Base-by-base conservation (phyloP, 306 rosid genomes). In the Pachyrhizus erosus region DNA sequence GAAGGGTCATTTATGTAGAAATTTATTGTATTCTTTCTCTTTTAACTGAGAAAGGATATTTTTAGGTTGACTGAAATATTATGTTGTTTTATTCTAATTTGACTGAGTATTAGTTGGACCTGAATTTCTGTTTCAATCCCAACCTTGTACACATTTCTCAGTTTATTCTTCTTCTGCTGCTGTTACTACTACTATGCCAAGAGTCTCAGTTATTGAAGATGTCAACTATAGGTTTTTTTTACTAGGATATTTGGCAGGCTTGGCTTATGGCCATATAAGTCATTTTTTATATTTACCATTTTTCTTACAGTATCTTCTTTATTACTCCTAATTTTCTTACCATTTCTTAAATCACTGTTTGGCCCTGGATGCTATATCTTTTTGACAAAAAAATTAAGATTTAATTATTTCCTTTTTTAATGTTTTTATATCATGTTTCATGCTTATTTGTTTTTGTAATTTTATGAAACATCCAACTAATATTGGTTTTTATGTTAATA, bases 1-100 rank as follows among this genome's bases (percentile, higher is more conserved):
- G 42, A 31, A 62, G 10, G 26, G 26, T 42, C 20, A 27, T 23
- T 58, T 58, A 6, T 60, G n/a, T 14, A 29, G 9, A 4, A 4
- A 61, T 29, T 31, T 29, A 64, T 64, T 64, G n/a, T 64, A 64
- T 64, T 64, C 20, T 60, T 15, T 62, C 21, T 31, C 69, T 27
- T 13, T 14, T 5, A 64, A 29, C 43, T 7, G 23, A 29, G 23
- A 64, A 31, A 31, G 12, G 20, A 64, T 14, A 13, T 29, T 64
- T 64, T 64, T 15, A 2, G 14, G 12, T 40, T 2, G 13, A 31
- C 43, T 31, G 15, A 62, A 29, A 7, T 29, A 64, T 31, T 29
- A 61, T 64, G 42, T 64, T 31, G 70, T 39, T 64, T 31, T 31
- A 64, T 64, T 64, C 20, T 64, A 64, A 31, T 29, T 62, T 29